Conservation (phyloP, 2,329 filamentous ascomycete genomes). For the Pseudocercospora pini-densiflorae region DNA sequence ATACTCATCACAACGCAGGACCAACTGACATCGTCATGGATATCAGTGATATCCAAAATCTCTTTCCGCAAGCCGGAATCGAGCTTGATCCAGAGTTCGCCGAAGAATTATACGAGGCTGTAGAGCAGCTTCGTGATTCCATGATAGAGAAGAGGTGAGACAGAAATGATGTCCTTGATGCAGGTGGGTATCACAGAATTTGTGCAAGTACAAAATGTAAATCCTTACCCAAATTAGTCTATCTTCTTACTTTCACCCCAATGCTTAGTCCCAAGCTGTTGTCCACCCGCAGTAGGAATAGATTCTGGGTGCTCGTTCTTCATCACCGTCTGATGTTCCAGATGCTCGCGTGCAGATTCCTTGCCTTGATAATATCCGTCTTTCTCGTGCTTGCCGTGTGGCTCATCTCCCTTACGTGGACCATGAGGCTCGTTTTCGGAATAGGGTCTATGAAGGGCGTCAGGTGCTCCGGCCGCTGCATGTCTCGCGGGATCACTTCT, state of each 20-base stretch:
- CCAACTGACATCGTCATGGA: no score
- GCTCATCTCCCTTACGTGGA: background rate
- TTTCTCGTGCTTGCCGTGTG: background rate
- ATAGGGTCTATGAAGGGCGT: background rate
- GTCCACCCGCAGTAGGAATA: conserved; percentile 38
- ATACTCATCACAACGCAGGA: no score
- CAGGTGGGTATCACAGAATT: no score
- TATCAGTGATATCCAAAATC: background rate
- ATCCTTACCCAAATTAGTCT: background rate
- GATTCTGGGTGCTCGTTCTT: conserved; percentile 21
- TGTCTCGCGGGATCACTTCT: background rate
- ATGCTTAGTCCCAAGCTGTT: conserved; percentile 35
- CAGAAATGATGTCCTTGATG: no score
- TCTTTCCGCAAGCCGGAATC: conserved; percentile 1
- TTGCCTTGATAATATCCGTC: background rate
- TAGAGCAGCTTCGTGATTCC: background rate
- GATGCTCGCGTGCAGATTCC: conserved; percentile 1
- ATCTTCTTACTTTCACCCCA: conserved; percentile 38
- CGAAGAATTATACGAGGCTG: background rate
- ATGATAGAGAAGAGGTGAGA: background rate
- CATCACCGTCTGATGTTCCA: background rate
- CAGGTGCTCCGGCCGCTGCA: background rate
- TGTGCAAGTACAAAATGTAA: no score
- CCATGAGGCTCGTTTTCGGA: background rate
- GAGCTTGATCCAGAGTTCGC: conserved; percentile 1